A percentile compares a stretch with the other conserved stretches of the same genome.
phyloP scores from a whole-genome alignment of 139 green algal genomes.

The Asterochloris sp. region DNA sequence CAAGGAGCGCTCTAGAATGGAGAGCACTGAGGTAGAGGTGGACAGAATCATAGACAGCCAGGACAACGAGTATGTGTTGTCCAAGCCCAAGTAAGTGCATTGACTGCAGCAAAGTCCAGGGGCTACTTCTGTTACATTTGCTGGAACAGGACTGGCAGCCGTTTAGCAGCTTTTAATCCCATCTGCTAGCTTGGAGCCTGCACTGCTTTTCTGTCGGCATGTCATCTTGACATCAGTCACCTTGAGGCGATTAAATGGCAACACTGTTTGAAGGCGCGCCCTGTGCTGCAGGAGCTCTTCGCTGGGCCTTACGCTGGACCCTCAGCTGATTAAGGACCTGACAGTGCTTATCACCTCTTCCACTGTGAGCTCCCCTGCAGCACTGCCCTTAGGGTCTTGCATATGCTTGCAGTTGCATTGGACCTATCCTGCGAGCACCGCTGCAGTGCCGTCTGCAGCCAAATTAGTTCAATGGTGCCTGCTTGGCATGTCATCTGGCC shows the following conservation, averaged over 20 bases:
- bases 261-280: neutral
- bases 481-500: neutral
- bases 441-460: neutral
- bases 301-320: conserved; percentile 86
- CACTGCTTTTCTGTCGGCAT: no score
- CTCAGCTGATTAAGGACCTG: conserved; percentile 82
- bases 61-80: conserved; percentile 98
- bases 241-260: no score
- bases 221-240: no score
- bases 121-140: no score
- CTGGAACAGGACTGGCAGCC: no score
- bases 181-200: no score
- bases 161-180: no score
- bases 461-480: neutral
- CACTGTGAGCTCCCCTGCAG: conserved; percentile 29
- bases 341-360: conserved; percentile 67
- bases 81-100: conserved; percentile 65
- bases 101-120: neutral
- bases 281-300: conserved; percentile 46
- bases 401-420: neutral
- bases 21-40: conserved; percentile 59
- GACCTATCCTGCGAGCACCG: neutral
- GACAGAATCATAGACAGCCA: conserved; percentile 93
- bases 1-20: neutral
- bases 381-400: neutral